A percentile compares a stretch with the other conserved stretches of the same genome.
phyloP scores from a whole-genome alignment of 2,329 filamentous ascomycete species.

The Fusarium austroafricanum region DNA sequence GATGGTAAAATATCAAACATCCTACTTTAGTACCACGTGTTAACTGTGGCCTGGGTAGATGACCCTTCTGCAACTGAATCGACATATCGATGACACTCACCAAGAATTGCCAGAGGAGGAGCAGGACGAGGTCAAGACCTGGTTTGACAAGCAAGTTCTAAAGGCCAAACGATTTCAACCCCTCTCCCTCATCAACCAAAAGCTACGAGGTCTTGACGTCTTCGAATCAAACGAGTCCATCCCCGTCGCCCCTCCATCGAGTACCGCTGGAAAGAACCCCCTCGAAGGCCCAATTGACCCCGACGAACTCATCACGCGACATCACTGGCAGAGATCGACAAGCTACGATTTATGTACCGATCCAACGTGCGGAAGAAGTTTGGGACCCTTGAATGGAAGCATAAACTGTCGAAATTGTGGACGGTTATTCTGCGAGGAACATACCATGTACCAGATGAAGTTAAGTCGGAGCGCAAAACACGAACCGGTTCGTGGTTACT shows the following conservation, averaged over 20 bases:
- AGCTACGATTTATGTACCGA: constrained; percentile 86
- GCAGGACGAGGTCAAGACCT: constrained; percentile 95
- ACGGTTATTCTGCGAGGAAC: constrained; percentile 92
- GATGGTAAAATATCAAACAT: constrained; percentile 73
- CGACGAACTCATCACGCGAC: constrained; percentile 87
- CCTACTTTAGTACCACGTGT: too few relatives aligned
- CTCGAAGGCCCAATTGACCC: constrained; percentile 71
- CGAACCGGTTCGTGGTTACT: constrained; percentile 89
- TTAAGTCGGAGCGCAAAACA: constrained; percentile 88
- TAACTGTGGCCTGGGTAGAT: constrained; percentile 63
- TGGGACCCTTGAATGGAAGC: constrained; percentile 83
- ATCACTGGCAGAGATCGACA: constrained; percentile 87
- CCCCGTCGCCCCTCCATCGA: constrained; percentile 48
- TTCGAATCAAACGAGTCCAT: constrained; percentile 89
- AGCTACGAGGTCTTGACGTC: constrained; percentile 89
- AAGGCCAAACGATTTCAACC: constrained; percentile 96
- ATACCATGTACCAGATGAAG: constrained; percentile 99
- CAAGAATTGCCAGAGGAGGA: constrained; percentile 88
- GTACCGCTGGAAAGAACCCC: constrained; percentile 53
- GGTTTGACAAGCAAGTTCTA: constrained; percentile 94
- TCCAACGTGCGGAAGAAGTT: constrained; percentile 81
- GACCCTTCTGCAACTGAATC: constrained; percentile 91
- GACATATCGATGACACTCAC: constrained; percentile 85
- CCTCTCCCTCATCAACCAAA: constrained; percentile 90
- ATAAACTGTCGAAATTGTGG: constrained; percentile 96